Evolutionary conservation across 2,329 filamentous ascomycete species (phyloP), one percentile per base, ranked within the genome.

Genomic region (Stemphylium lycopersici): DNA sequence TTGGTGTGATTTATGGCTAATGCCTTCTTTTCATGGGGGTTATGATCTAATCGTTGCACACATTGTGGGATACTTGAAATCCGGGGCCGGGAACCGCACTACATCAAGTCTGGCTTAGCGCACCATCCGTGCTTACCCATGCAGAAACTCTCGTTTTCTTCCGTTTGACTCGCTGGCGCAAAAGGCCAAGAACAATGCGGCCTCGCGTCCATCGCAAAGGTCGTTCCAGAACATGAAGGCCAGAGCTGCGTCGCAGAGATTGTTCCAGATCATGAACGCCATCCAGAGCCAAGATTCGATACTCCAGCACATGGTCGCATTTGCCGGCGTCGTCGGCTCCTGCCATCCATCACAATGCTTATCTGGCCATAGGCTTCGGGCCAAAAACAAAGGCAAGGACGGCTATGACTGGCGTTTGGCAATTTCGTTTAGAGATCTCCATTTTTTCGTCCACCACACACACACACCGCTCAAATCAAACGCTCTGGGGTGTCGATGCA

Each of bases 401-500:
- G 37, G 26, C 33, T 29, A 33, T 22, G 20, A 29, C 38, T 26
- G 11, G 29, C 18, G 33, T 50, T 24, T 36, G n/a, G 12, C 45
- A 22, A 26, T 16, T 16, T 26, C 12, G 18, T 33, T 50, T 32
- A 31, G 31, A 44, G 44, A 49, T 50, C 39, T 15, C 18, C 15
- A 29, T 39, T 31, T 20, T 24, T 24, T 40, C 43, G 36, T n/a
- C 38, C 43, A 37, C 36, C 22, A 22, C 16, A 16, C 22, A 22
- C 16, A 16, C n/a, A 15, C 37, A 38, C 24, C 20, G 33, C 16
- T 50, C 40, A 44, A 20, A 26, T 26, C 13, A 34, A 26, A 39
- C 37, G 36, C 13, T 34, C 29, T 22, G 37, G 29, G n/a, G 26
- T 38, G 18, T 45, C 59, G 32, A 63, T 54, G 42, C 64, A 63